A percentile compares a stretch with the other conserved stretches of the same genome.
These are phyloP conservation scores for Arachnomyces sp. DNA, from an alignment of 2,329 filamentous ascomycete species.

Conservation along the genomic window DNA sequence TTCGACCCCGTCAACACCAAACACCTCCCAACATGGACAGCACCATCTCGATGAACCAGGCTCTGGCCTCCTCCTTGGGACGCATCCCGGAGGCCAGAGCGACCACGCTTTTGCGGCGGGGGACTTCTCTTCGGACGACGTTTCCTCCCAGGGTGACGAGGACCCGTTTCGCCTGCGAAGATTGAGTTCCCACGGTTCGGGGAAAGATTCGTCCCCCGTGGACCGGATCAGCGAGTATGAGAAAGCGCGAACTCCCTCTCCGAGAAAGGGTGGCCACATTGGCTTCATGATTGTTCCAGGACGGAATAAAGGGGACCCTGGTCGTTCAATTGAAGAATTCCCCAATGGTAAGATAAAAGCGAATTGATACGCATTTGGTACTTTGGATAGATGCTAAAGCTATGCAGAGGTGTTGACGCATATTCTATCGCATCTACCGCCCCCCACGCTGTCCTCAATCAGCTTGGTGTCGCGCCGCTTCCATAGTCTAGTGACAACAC, in stretches of 20 bases:
- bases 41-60: conserved; percentile 34
- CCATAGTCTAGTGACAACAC: conserved; percentile 76
- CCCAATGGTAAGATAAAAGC: conserved; percentile 62
- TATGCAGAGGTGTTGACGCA: conserved; percentile 78
- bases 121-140: conserved; percentile 18
- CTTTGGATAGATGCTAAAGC: conserved; percentile 17
- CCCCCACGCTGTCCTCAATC: conserved; percentile 71
- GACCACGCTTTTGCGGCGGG: conserved; percentile 12
- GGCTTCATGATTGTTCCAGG: conserved; percentile 45
- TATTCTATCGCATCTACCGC: conserved; percentile 79
- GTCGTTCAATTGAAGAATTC: conserved; percentile 49
- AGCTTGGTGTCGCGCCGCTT: conserved; percentile 83
- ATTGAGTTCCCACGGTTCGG: conserved; percentile 19
- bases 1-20: conserved; percentile 26
- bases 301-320: conserved; percentile 36
- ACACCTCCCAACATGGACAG: conserved; percentile 53
- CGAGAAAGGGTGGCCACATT: conserved; percentile 35
- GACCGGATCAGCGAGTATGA: conserved; percentile 51
- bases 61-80: conserved; percentile 36
- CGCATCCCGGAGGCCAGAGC: conserved; percentile 28
- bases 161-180: conserved; percentile 21
- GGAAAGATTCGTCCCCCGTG: conserved; percentile 34
- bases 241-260: conserved; percentile 32
- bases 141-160: conserved; percentile 15
- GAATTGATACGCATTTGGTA: conserved; percentile 6